Percentiles rank a stretch among this genome's conserved stretches.
phyloP scores from a whole-genome alignment of 257 asterid genomes.

The Solanum commersonii region DNA sequence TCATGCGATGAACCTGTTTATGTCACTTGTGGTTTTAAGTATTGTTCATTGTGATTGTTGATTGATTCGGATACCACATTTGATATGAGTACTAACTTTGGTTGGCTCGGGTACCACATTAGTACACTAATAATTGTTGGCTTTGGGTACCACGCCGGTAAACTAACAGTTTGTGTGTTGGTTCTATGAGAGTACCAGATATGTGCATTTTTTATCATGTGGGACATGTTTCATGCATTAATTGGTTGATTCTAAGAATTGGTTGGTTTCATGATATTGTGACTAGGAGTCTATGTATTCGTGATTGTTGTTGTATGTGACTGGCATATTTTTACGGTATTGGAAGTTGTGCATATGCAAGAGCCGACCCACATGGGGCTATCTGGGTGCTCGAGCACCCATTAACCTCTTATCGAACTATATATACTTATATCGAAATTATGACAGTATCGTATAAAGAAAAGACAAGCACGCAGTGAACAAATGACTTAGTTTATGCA shows the following conservation, averaged over 20 bases:
- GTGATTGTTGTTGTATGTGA: background rate
- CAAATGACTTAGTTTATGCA: no score
- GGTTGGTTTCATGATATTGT: background rate
- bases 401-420: no score
- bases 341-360: no score
- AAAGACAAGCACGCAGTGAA: no score
- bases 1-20: background rate
- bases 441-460: no score
- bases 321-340: no score
- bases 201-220: background rate
- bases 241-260: background rate
- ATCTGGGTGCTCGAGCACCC: no score
- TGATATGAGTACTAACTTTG: background rate
- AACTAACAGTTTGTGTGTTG: background rate
- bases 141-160: no score
- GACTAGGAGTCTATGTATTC: background rate
- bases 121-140: background rate
- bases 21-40: background rate
- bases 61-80: fast-evolving
- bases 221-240: background rate
- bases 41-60: background rate
- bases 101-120: no score
- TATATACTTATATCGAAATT: no score
- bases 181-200: background rate
- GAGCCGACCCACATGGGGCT: no score